Conservation (phyloP, 2,329 filamentous ascomycete genomes). For the Penicillium sp. region DNA sequence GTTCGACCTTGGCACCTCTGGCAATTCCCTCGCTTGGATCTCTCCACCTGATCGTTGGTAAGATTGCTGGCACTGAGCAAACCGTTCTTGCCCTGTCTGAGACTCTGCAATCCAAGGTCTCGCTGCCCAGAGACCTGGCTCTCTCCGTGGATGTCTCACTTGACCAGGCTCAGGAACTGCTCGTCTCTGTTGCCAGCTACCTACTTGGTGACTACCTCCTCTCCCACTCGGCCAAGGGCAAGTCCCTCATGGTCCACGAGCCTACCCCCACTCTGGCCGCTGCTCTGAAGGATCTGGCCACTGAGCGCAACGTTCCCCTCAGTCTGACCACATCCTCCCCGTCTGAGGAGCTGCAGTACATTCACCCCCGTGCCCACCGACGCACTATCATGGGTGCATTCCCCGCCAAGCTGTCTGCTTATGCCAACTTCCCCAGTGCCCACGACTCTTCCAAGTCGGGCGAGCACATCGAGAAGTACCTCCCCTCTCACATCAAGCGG, state of each 20-base stretch:
- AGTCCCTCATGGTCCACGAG: not conserved
- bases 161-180: not conserved
- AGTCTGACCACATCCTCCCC: not conserved
- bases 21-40: not conserved
- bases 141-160: not conserved
- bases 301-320: not conserved
- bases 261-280: not conserved
- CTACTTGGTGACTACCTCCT: not conserved
- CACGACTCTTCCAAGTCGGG: not conserved
- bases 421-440: not conserved
- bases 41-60: not conserved
- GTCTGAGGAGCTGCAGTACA: not conserved
- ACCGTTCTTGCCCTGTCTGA: not conserved
- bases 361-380: not conserved
- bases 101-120: not conserved
- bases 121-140: not conserved
- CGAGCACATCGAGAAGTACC: not conserved
- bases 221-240: not conserved
- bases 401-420: not conserved
- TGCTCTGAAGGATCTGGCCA: not conserved
- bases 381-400: not conserved
- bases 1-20: not conserved
- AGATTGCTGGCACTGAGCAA: not conserved
- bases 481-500: not conserved
- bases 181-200: not conserved